Evolutionary conservation across 2,329 filamentous ascomycete genomes (phyloP), one percentile per base, ranked within the genome.

Genomic region (Phyllosticta citrichinensis): DNA sequence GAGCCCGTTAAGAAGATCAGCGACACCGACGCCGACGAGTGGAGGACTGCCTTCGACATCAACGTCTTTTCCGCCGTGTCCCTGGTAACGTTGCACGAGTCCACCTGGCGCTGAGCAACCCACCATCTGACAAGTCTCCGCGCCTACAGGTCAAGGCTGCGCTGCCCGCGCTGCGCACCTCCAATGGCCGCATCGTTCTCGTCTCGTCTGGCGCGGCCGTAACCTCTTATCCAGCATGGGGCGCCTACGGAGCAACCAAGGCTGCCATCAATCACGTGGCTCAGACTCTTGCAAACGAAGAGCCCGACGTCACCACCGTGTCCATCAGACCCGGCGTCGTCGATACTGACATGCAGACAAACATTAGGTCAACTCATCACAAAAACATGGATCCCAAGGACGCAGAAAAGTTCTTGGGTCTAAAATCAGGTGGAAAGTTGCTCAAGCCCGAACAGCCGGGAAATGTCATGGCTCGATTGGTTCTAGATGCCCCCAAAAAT

Each of bases 321-420:
- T 80, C 89, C 0, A 77, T 97, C 35, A 80, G 86, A 3, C 92
- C 92, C 0, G 92, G 92, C 2, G 84, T 89, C 54, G 87, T 95
- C 8, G 88, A 96, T 69, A 97, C 92, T 0, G 87, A 87, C 57
- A 97, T 97, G 92, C 92, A 96, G 72, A 81, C 81, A n/a, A 82
- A 88, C 62, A 83, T 99, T 62, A 80, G 94, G 57, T 86, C 91
- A 55, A 82, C 85, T 62, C 87, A 94, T 72, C 78, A 81, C 8
- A 79, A 76, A 27, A 75, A 74, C 17, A 84, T 89, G 81, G 81
- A 83, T 65, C 74, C 75, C 20, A 78, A 79, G 58, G 81, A 86
- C 66, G 78, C 78, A 24, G 73, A 77, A 19, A 85, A 82, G 67
- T 97, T 97, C 68, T 78, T 83, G 12, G 78, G 83, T 0, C 80